These are phyloP conservation scores for Glebionis coronaria DNA, from an alignment of 129 eudicot genomes.

Conservation along the genomic window DNA sequence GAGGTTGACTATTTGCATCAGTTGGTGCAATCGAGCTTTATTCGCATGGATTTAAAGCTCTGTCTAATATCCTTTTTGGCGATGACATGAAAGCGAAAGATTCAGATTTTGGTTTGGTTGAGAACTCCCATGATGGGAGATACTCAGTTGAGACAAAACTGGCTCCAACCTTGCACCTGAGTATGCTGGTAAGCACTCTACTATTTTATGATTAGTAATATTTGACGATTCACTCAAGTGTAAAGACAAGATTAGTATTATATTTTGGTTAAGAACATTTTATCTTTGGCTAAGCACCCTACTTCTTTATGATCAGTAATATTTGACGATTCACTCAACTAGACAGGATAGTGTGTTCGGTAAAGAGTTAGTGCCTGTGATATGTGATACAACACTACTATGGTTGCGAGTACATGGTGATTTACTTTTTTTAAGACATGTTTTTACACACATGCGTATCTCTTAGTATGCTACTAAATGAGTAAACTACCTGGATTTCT, in stretches of 20 bases:
- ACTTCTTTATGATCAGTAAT: no score
- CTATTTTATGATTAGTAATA: conserved; percentile 2
- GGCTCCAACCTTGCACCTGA: conserved; percentile 65
- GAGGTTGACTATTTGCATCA: conserved; percentile 60
- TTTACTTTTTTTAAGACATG: no score
- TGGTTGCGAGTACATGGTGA: no score
- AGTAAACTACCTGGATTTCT: no score
- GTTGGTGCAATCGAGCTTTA: conserved; percentile 50
- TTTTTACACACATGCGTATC: no score
- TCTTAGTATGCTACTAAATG: no score
- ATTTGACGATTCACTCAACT: no score
- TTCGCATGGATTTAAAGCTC: conserved; percentile 57
- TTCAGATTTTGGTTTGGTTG: conserved; percentile 57
- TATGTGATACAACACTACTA: no score
- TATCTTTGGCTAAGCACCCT: no score
- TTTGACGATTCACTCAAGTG: neutral
- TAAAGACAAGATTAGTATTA: neutral
- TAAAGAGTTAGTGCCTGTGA: no score
- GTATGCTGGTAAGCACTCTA: conserved; percentile 43
- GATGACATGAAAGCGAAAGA: conserved; percentile 65
- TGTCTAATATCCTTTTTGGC: conserved; percentile 52
- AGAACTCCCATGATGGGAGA: conserved; percentile 54
- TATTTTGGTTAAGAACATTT: neutral
- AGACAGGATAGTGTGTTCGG: no score
- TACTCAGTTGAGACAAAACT: conserved; percentile 53